Evolutionary conservation across 2,329 filamentous ascomycete species (phyloP).

Genomic region (Fusarium acutatum): DNA sequence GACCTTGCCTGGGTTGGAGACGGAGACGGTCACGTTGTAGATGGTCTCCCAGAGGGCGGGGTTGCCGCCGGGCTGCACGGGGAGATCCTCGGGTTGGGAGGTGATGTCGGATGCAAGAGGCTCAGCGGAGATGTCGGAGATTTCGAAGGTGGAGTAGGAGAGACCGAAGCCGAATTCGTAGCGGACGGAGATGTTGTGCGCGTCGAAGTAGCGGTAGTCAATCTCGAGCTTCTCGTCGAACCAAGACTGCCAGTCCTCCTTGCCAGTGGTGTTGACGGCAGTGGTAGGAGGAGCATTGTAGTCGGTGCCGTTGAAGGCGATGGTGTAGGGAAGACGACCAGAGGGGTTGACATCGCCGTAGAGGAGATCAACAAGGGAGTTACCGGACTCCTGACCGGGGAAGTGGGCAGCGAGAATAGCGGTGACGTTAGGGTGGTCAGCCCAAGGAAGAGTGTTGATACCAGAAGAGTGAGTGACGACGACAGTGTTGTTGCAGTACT

Average conservation of each 20-base stretch:
- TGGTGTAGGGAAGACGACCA: slow-evolving; percentile 77
- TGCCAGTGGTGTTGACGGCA: slow-evolving; percentile 47
- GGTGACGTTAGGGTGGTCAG: slow-evolving; percentile 72
- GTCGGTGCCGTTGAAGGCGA: slow-evolving; percentile 64
- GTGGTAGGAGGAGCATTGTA: slow-evolving; percentile 54
- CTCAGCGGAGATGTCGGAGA: slow-evolving; percentile 48
- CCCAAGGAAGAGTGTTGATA: slow-evolving; percentile 72
- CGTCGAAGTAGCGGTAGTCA: slow-evolving; percentile 73
- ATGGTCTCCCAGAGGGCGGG: slow-evolving; percentile 62
- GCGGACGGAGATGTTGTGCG: slow-evolving; percentile 64
- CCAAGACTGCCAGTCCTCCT: slow-evolving; percentile 53
- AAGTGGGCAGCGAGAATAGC: slow-evolving; percentile 74
- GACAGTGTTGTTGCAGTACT: slow-evolving; percentile 69
- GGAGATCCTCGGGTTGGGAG: slow-evolving; percentile 39
- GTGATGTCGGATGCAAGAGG: slow-evolving; percentile 37
- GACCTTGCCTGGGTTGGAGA: slow-evolving; percentile 61
- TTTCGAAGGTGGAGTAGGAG: slow-evolving; percentile 70
- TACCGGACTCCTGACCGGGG: slow-evolving; percentile 75
- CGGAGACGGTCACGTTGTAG: slow-evolving; percentile 55
- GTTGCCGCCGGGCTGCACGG: slow-evolving; percentile 62
- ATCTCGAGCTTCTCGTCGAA: slow-evolving; percentile 73
- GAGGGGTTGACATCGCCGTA: slow-evolving; percentile 74
- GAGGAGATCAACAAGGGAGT: slow-evolving; percentile 71
- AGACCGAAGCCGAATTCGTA: slow-evolving; percentile 76
- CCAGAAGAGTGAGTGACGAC: slow-evolving; percentile 76